A percentile compares a stretch with the other conserved stretches of the same genome.
Evolutionary conservation across 169 alveolate species (phyloP).

Genomic region (Eimeria brunetti): DNA sequence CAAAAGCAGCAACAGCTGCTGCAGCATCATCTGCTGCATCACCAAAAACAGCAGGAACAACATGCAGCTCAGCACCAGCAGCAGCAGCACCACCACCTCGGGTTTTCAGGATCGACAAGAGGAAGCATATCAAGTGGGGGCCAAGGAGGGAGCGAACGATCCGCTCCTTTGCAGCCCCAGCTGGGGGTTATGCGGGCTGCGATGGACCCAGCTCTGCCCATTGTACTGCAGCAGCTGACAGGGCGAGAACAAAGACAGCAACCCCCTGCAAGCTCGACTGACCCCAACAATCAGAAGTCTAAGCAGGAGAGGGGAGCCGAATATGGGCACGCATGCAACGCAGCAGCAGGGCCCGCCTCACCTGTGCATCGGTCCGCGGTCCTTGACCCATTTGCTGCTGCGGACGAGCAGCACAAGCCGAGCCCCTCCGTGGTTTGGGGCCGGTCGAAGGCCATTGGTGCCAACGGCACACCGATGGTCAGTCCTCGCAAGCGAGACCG

Average conservation of each 20-base stretch:
- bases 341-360: neutral
- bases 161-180: neutral
- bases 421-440: conserved; percentile 46
- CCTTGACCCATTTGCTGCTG: neutral
- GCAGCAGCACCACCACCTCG: conserved; percentile 12
- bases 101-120: neutral
- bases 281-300: neutral
- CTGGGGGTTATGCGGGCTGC: neutral
- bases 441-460: conserved; percentile 71
- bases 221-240: neutral
- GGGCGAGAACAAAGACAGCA: neutral
- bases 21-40: too few relatives aligned
- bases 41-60: neutral
- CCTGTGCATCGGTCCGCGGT: neutral
- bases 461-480: conserved; percentile 73
- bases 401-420: neutral
- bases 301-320: neutral
- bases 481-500: conserved; percentile 26
- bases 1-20: neutral
- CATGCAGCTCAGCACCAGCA: neutral
- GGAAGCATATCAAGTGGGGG: neutral
- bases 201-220: neutral
- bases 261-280: neutral
- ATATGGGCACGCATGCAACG: neutral
- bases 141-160: neutral